Conservation (phyloP, 2,329 filamentous ascomycete genomes). For the Pseudogymnoascus sp. region DNA sequence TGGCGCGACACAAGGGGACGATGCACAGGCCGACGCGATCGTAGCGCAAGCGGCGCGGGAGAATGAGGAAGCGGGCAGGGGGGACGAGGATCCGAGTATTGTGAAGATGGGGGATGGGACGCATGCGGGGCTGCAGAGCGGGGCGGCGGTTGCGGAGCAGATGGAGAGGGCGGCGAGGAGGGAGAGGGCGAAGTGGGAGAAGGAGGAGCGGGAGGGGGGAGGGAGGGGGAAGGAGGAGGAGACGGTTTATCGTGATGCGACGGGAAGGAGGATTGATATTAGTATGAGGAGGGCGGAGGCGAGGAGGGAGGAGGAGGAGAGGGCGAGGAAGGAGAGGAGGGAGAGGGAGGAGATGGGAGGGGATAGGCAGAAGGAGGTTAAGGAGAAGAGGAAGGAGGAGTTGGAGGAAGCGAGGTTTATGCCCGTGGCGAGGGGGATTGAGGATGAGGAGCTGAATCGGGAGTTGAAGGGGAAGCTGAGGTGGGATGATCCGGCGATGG, state of each 20-base stretch:
- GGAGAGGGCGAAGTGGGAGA: constrained; percentile 46
- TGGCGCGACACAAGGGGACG: constrained; percentile 26
- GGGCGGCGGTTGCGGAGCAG: constrained; percentile 65
- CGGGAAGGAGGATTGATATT: too few species aligned
- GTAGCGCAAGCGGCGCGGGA: constrained; percentile 65
- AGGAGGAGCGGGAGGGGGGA: constrained; percentile 28
- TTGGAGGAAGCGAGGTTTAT: constrained; percentile 77
- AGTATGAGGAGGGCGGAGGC: constrained; percentile 78
- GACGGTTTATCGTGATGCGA: too few species aligned
- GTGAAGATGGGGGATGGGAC: constrained; percentile 82
- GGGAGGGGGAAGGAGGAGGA: too few species aligned
- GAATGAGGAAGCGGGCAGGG: constrained; percentile 40
- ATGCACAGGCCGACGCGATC: constrained; percentile 69
- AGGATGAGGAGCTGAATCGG: constrained; percentile 78
- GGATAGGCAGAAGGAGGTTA: constrained; percentile 70
- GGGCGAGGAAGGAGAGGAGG: constrained; percentile 52
- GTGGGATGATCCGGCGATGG: constrained; percentile 92
- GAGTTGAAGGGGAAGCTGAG: constrained; percentile 67
- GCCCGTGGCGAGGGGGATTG: constrained; percentile 68
- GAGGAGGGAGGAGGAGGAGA: constrained; percentile 67
- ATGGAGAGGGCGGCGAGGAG: constrained; percentile 57
- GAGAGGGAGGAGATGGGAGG: constrained; percentile 68
- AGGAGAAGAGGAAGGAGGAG: constrained; percentile 53
- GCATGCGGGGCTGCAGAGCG: constrained; percentile 78
- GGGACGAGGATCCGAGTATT: constrained; percentile 41